Percentiles rank a stretch among this genome's conserved stretches.
Evolutionary conservation across 805 yeast species (phyloP).

Genomic region (Suhomyces prunicola): DNA sequence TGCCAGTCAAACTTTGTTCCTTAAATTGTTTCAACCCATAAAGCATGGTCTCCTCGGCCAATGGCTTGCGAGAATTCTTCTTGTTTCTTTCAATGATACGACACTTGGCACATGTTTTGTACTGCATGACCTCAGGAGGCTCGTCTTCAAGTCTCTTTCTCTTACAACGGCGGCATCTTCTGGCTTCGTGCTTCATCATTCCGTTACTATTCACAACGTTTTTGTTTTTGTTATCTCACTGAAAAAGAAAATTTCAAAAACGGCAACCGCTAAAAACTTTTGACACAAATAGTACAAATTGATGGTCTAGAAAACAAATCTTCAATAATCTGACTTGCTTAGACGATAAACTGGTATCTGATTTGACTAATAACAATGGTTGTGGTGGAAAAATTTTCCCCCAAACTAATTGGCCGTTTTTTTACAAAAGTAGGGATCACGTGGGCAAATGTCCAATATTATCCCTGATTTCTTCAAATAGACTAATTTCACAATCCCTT

Average conservation of each 20-base stretch:
- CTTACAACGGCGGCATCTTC: slow-evolving; percentile 56
- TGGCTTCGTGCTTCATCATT: slow-evolving; percentile 18
- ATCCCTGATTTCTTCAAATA: neutral
- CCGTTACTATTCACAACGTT: neutral
- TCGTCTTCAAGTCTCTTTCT: slow-evolving; percentile 54
- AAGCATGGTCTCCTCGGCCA: slow-evolving; percentile 46
- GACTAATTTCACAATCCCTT: neutral
- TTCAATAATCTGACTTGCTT: neutral
- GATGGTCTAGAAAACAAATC: neutral
- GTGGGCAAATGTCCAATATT: neutral
- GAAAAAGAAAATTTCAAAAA: neutral
- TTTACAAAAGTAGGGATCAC: neutral
- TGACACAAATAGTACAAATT: neutral
- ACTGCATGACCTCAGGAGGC: slow-evolving; percentile 53
- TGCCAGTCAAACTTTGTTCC: slow-evolving; percentile 30
- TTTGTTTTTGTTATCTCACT: neutral
- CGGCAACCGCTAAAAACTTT: neutral
- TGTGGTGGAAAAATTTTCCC: neutral
- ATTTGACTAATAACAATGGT: neutral
- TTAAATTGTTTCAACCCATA: slow-evolving; percentile 45
- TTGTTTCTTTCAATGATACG: slow-evolving; percentile 50
- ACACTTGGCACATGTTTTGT: slow-evolving; percentile 58
- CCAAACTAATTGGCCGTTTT: neutral
- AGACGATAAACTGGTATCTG: neutral
- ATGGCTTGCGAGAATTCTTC: slow-evolving; percentile 43